Base-by-base conservation (phyloP, 176 grass and related monocot genomes). In the Rhynchospora pubera region DNA sequence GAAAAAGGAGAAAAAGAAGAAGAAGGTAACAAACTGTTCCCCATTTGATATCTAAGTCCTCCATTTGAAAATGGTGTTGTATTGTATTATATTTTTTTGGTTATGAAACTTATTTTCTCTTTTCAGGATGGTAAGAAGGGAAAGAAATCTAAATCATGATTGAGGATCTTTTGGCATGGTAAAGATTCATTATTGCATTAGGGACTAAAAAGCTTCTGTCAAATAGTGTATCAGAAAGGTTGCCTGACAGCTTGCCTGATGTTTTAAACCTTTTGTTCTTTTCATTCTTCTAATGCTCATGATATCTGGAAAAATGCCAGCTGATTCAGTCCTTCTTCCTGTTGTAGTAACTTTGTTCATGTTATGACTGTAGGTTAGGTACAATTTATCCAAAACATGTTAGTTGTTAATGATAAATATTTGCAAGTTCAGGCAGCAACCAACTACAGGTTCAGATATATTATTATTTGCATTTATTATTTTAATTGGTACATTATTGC, bases 1-100 rank as follows among this genome's bases (percentile, higher is more conserved):
- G 70, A 93, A 93, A 88, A 91, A 85, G 44, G 82, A 85, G 72
- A 88, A 87, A 23, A 91, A 87, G 67, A 87, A 85, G 21, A 56
- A 78, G 42, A 90, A 91, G 86, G 89, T 91, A 86, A 13, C 71
- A 28, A 42, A n/a, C 19, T 75, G n/a, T 48, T 30, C 6, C 50
- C 16, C 47, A 50, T 76, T 75, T 75, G 72, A 55, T 55, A 26
- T 55, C 30, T 55, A 13, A 70, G 18, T 12, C 9, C 10, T 74
- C 5, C 10, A 32, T 76, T 30, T 53, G 15, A 30, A 7, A 15
- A 13, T 51, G 43, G 57, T 45, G 16, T 16, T 21, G 18, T 28
- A 39, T 77, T 5, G 42, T 44, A 47, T 72, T 64, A 53, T 82
- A 57, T 55, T 3, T 76, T 74, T 43, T 39, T 47, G 74, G 15